Base-by-base conservation (phyloP, 2,329 filamentous ascomycete genomes). In the Calonectria ilicicola region DNA sequence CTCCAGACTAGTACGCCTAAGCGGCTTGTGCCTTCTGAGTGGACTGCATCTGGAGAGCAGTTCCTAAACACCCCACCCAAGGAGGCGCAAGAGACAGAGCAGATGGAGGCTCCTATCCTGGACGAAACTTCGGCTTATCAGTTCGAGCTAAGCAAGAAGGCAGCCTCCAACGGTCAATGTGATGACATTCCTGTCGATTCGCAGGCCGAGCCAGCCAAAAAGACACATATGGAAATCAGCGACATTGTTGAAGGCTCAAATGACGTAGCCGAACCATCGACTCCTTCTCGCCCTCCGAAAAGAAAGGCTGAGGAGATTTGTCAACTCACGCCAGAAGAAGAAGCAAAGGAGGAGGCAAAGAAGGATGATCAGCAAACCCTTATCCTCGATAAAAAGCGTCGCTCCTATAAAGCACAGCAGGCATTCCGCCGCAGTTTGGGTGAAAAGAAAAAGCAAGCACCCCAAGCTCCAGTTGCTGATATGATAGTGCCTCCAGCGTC, bases 71-170 rank as follows among this genome's bases (percentile, higher is more conserved):
- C 77, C 0, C 77, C 77, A 7, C 53, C 63, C 0, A 65, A 66
- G 19, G 75, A 73, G 9, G 35, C 53, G 21, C 60, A 63, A 17
- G 47, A 46, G 7, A 21, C 27, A 23, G 19, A 14, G 21, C 26
- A 56, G 27, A 35, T 42, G 2, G 44, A 65, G 12, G 23, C 60
- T n/a, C 62, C 69, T 9, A 51, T 51, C 9, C 62, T 80, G 3
- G 78, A 82, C 27, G 82, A 82, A 15, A 76, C 78, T 7, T 83
- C 82, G 7, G 81, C 82, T 3, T 82, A 79, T 47, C 73, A 78
- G 42, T 82, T 78, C 35, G 76, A 82, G 49, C 35, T 79, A 46
- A 82, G 79, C 63, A 83, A 83, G 67, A 77, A 73, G 17, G 65
- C 70, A 12, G 46, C 67, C 15, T 60, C 42, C n/a, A 44, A 32